Conservation (phyloP, 331 rosid genomes). For the Phaseolus coccineus region DNA sequence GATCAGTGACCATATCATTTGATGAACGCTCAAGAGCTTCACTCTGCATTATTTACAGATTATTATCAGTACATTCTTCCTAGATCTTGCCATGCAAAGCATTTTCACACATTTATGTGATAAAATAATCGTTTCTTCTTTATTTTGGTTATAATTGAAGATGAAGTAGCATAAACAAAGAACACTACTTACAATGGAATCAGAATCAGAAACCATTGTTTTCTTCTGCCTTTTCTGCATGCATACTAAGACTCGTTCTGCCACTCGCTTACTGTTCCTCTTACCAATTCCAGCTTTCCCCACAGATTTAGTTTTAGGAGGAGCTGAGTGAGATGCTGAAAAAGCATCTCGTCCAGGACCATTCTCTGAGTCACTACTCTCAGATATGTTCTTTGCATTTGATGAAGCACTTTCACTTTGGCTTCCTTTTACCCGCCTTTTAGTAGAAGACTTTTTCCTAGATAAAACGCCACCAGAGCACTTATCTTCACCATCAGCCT, state of each 20-base stretch:
- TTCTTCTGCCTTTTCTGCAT: constrained; percentile 95
- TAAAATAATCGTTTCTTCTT: constrained; percentile 57
- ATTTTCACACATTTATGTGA: constrained; percentile 53
- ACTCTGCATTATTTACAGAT: constrained; percentile 52
- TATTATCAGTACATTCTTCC: constrained; percentile 51
- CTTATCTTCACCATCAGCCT: constrained; percentile 70
- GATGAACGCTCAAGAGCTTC: constrained; percentile 65
- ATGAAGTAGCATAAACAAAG: constrained; percentile 51
- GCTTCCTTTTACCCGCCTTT: constrained; percentile 65
- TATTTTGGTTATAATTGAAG: constrained; percentile 56
- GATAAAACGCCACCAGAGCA: constrained; percentile 61
- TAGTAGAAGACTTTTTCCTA: constrained; percentile 70
- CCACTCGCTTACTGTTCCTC: constrained; percentile 97
- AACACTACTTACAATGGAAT: constrained; percentile 72
- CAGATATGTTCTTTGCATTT: constrained; percentile 81
- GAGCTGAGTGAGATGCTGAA: constrained; percentile 58
- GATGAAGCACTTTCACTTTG: constrained; percentile 98
- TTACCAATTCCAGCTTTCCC: constrained; percentile 70
- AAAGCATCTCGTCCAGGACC: constrained; percentile 70
- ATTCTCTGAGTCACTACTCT: constrained; percentile 96
- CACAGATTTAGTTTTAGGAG: constrained; percentile 62
- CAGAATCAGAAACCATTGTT: constrained; percentile 74
- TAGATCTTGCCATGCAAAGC: constrained; percentile 50
- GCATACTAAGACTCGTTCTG: constrained; percentile 85
- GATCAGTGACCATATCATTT: constrained; percentile 66